These are phyloP conservation scores for Graphilbum fragrans DNA, from an alignment of 2,329 filamentous ascomycete species.

Conservation along the genomic window DNA sequence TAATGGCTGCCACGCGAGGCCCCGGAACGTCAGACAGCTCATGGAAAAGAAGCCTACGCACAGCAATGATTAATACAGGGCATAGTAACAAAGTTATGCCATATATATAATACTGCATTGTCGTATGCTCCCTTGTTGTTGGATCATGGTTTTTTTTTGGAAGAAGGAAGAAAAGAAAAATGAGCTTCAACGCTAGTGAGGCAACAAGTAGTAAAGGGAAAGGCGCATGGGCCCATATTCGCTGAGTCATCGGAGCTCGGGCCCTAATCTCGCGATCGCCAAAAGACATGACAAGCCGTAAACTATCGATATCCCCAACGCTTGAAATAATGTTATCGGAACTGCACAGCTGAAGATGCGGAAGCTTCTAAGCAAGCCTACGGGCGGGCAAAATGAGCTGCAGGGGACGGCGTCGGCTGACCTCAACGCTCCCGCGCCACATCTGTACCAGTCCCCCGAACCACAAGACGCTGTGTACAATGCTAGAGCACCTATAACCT, in stretches of 20 bases:
- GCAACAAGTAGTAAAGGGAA: too few relatives aligned
- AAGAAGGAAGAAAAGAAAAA: too few relatives aligned
- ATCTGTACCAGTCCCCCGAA: constrained; percentile 36
- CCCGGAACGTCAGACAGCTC: constrained; percentile 33
- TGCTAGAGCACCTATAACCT: constrained; percentile 40
- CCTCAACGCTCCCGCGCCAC: constrained; percentile 29
- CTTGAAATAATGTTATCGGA: too few relatives aligned
- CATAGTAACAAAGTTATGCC: not conserved
- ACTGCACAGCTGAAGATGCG: constrained; percentile 40
- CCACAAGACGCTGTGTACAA: constrained; percentile 43
- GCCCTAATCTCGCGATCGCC: too few relatives aligned
- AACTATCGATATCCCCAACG: too few relatives aligned
- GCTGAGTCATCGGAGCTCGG: too few relatives aligned
- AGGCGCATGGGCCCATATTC: too few relatives aligned
- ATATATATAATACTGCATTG: not conserved
- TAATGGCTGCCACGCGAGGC: constrained; percentile 31
- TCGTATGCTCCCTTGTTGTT: too few relatives aligned
- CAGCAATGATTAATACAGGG: not conserved
- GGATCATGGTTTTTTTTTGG: too few relatives aligned
- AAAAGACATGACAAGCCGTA: too few relatives aligned
- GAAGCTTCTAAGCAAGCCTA: constrained; percentile 44
- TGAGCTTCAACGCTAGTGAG: too few relatives aligned
- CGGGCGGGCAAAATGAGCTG: constrained; percentile 31
- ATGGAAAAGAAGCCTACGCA: constrained; percentile 30
- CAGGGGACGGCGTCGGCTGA: constrained; percentile 30